Evolutionary conservation across 139 green algal genomes (phyloP).

Genomic region (Monoraphidium neglectum): DNA sequence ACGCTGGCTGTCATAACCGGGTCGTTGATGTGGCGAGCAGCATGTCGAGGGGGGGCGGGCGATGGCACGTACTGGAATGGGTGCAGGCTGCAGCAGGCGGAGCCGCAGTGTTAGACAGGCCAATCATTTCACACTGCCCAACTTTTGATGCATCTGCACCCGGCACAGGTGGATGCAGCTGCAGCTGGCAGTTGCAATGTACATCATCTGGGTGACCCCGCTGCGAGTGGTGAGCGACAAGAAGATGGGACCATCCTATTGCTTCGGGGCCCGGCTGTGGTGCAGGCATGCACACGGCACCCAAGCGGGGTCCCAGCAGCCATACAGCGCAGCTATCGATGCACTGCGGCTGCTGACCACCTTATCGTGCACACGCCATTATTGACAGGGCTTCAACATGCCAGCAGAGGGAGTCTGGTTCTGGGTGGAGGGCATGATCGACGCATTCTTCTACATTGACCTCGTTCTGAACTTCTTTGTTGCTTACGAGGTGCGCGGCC

Average conservation of each 20-base stretch:
- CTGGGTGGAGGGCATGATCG: slow-evolving; percentile 61
- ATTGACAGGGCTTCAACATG: slow-evolving; percentile 59
- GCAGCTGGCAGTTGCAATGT: slow-evolving; percentile 50
- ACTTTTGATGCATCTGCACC: background rate
- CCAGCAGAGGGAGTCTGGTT: slow-evolving; percentile 52
- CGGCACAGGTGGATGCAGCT: slow-evolving; percentile 31
- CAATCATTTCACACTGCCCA: too few species aligned
- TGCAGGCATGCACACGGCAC: too few species aligned
- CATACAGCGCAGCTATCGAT: too few species aligned
- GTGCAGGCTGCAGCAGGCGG: background rate
- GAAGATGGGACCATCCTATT: background rate
- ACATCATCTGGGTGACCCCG: slow-evolving; percentile 65
- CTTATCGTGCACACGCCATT: too few species aligned
- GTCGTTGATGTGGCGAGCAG: too few species aligned
- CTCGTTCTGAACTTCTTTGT: slow-evolving; percentile 61
- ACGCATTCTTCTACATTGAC: slow-evolving; percentile 62
- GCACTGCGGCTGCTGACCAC: too few species aligned
- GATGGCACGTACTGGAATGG: too few species aligned
- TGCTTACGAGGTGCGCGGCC: slow-evolving; percentile 47
- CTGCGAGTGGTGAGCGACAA: slow-evolving; percentile 44
- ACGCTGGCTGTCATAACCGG: background rate
- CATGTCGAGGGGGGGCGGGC: too few species aligned
- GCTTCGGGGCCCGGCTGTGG: too few species aligned
- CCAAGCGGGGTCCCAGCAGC: too few species aligned
- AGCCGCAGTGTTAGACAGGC: background rate